Conservation (phyloP, 805 yeast genomes). For the Metschnikowia santaceciliae region DNA sequence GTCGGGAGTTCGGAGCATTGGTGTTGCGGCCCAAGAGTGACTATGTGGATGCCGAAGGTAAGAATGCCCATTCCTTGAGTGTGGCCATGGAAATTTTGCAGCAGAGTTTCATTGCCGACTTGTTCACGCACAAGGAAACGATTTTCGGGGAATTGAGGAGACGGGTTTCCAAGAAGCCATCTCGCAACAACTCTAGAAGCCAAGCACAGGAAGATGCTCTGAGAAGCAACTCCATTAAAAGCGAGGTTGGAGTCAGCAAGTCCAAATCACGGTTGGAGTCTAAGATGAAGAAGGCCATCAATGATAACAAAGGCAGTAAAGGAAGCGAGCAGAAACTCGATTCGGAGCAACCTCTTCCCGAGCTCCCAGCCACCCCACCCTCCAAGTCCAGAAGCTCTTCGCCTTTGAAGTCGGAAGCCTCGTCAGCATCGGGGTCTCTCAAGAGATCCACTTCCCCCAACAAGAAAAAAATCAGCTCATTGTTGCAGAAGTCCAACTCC, state of each 20-base stretch:
- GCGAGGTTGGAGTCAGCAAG: neutral
- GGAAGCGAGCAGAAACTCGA: neutral
- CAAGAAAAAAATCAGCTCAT: conserved; percentile 25
- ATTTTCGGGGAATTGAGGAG: conserved; percentile 62
- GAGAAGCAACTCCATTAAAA: conserved; percentile 6
- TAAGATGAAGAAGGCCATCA: conserved; percentile 10
- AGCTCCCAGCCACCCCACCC: conserved; percentile 22
- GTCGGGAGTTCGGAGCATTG: conserved; percentile 64
- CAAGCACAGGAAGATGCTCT: neutral
- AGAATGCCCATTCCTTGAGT: conserved; percentile 12
- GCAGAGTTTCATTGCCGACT: conserved; percentile 54
- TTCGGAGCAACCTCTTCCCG: conserved; percentile 3
- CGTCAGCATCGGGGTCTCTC: conserved; percentile 16
- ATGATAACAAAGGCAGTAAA: conserved; percentile 1
- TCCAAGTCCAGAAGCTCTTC: conserved; percentile 11
- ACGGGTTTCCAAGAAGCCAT: conserved; percentile 25
- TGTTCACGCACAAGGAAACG: conserved; percentile 53
- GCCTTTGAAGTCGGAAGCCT: conserved; percentile 11
- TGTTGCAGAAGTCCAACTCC: neutral
- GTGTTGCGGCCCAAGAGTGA: conserved; percentile 48
- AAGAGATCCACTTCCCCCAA: conserved; percentile 39
- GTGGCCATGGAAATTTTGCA: conserved; percentile 31
- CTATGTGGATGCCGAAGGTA: conserved; percentile 15
- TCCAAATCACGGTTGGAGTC: conserved; percentile 10
- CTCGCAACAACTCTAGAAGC: conserved; percentile 9